Evolutionary conservation across 495 filamentous ascomycete species (phyloP).

Genomic region (Beverwykella pulmonaria): DNA sequence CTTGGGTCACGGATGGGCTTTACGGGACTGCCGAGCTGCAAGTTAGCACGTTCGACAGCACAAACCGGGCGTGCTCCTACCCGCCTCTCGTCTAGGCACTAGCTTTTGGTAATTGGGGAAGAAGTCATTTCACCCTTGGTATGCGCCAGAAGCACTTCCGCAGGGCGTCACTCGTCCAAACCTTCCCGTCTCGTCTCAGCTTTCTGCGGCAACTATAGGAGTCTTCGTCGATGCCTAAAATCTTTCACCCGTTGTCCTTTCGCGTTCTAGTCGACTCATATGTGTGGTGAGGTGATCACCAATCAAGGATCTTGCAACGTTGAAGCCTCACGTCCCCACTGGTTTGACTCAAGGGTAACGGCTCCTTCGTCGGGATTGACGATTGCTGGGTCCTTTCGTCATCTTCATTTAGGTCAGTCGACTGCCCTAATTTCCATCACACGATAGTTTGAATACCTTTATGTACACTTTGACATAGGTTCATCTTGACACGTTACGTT

Average conservation of each 20-base stretch:
- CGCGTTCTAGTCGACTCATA: conserved; percentile 32
- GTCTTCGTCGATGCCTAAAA: conserved; percentile 36
- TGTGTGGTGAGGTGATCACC: conserved; percentile 16
- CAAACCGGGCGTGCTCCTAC: not conserved
- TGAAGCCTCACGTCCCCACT: conserved; percentile 33
- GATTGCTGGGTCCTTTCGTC: conserved; percentile 14
- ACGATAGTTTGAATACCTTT: conserved; percentile 27
- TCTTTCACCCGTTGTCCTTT: conserved; percentile 32
- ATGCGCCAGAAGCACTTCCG: not conserved
- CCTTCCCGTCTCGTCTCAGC: conserved; percentile 9
- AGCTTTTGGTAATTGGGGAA: not conserved
- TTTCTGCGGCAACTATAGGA: conserved; percentile 16
- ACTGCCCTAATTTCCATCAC: conserved; percentile 3
- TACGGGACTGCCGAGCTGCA: conserved; percentile 37
- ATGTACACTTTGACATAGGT: not conserved
- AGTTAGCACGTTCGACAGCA: not conserved
- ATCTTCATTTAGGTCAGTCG: conserved; percentile 19
- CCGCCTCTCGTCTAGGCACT: not conserved
- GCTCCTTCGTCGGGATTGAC: conserved; percentile 32
- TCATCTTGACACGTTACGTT: conserved; percentile 18
- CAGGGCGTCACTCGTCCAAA: conserved; percentile 8
- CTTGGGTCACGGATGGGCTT: conserved; percentile 14
- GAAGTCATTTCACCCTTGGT: not conserved
- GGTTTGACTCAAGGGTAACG: conserved; percentile 40
- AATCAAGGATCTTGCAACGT: conserved; percentile 28